These are phyloP conservation scores for Trematosphaeria pertusa DNA, from an alignment of 2,329 filamentous ascomycete genomes.

Conservation along the genomic window DNA sequence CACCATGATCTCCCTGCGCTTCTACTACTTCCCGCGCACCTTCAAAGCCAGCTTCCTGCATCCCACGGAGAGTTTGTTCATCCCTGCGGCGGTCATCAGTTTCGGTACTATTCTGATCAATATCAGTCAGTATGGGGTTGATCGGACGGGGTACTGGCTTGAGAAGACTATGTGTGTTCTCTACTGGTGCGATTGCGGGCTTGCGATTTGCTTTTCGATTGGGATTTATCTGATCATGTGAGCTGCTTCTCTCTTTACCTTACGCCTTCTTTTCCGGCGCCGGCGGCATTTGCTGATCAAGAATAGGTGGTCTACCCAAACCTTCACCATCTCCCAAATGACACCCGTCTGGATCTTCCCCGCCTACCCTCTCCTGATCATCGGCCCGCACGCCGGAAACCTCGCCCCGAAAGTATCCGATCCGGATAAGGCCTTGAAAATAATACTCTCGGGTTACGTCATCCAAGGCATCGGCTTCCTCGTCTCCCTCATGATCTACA, in stretches of 20 bases:
- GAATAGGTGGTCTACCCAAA: conserved; percentile 67
- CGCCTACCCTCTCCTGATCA: conserved; percentile 79
- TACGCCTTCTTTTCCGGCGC: no score
- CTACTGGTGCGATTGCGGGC: conserved; percentile 76
- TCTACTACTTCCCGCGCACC: conserved; percentile 72
- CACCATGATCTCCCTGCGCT: conserved; percentile 70
- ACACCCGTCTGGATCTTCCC: conserved; percentile 90
- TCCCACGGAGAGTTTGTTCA: conserved; percentile 79
- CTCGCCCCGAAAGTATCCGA: conserved; percentile 56
- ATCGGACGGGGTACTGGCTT: conserved; percentile 63
- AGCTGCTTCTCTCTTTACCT: conserved; percentile 42
- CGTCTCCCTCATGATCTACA: conserved; percentile 78
- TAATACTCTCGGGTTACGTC: conserved; percentile 66
- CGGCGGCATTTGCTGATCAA: no score
- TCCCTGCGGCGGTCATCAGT: conserved; percentile 72
- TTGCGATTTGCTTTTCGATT: conserved; percentile 72
- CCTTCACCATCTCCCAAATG: conserved; percentile 80
- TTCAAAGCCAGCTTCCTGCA: conserved; percentile 76
- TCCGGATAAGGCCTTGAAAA: conserved; percentile 55
- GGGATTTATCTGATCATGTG: conserved; percentile 78
- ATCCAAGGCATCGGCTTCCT: conserved; percentile 71
- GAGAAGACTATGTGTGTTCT: conserved; percentile 66
- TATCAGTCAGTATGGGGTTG: conserved; percentile 74
- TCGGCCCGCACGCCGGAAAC: conserved; percentile 74
- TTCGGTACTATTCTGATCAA: conserved; percentile 70